Conservation (phyloP, 208 protist genomes). For the Angomonas deanei region DNA sequence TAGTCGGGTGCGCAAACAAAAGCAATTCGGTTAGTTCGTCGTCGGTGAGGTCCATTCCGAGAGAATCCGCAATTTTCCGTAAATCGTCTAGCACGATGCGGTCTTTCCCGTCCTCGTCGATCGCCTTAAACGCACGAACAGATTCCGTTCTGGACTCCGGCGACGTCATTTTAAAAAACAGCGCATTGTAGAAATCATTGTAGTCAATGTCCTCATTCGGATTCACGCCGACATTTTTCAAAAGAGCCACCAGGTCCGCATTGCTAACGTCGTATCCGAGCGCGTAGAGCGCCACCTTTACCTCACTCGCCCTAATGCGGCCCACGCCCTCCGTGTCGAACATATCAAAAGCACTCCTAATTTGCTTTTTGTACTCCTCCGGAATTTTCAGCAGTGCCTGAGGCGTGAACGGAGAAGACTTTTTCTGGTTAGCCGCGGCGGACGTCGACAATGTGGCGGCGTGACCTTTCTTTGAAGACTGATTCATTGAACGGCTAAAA, state of each 20-base stretch:
- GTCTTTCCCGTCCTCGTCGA: constrained; percentile 90
- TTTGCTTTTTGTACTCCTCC: constrained; percentile 76
- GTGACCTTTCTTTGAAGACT: not conserved
- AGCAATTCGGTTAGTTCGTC: constrained; percentile 97
- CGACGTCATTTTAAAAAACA: constrained; percentile 79
- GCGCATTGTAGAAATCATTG: constrained; percentile 86
- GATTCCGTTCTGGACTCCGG: constrained; percentile 80
- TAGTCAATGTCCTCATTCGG: constrained; percentile 72
- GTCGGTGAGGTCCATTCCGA: constrained; percentile 93
- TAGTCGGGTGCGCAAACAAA: constrained; percentile 80
- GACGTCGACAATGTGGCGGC: not conserved
- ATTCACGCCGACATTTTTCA: constrained; percentile 53
- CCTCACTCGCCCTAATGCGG: constrained; percentile 77
- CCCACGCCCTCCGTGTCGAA: constrained; percentile 93
- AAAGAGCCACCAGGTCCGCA: constrained; percentile 77
- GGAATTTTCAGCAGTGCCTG: constrained; percentile 50
- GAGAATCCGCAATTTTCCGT: constrained; percentile 81
- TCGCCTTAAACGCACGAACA: constrained; percentile 89
- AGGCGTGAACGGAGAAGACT: constrained; percentile 18
- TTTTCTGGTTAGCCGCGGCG: not conserved
- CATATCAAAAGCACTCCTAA: constrained; percentile 94
- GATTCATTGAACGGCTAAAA: constrained; percentile 7
- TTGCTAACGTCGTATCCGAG: constrained; percentile 93
- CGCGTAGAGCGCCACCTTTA: constrained; percentile 90
- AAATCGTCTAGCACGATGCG: constrained; percentile 95